A percentile compares a stretch with the other conserved stretches of the same genome.
Evolutionary conservation across 2,329 filamentous ascomycete genomes (phyloP).

Genomic region (Chaetothyriales sp.): DNA sequence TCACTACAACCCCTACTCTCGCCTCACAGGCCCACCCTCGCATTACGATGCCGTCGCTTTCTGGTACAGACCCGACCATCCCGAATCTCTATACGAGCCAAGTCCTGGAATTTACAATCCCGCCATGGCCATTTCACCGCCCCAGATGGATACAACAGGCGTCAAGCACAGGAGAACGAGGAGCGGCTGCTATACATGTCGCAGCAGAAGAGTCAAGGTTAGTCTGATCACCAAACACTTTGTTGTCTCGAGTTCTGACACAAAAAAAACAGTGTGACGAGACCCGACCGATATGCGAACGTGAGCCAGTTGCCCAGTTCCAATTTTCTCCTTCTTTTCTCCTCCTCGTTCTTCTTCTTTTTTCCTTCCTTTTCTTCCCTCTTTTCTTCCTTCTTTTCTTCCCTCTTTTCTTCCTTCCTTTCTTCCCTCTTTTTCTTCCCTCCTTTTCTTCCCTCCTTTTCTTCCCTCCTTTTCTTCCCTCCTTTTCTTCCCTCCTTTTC

Average conservation of each 20-base stretch:
- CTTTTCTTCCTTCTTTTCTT: not conserved
- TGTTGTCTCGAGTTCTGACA: constrained; percentile 1
- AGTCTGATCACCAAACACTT: constrained; percentile 1
- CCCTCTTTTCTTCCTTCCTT: not conserved
- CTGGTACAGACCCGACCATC: constrained; percentile 27
- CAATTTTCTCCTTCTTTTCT: not conserved
- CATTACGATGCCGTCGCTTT: constrained; percentile 32
- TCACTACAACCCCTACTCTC: constrained; percentile 19
- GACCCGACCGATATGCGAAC: constrained; percentile 68
- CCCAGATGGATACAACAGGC: constrained; percentile 30
- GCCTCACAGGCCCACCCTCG: constrained; percentile 13
- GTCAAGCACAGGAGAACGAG: constrained; percentile 88
- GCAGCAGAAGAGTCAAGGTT: constrained; percentile 71
- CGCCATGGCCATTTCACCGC: constrained; percentile 6
- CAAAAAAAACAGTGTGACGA: constrained; percentile 65
- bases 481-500: not conserved
- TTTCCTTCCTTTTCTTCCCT: not conserved
- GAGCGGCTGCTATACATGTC: constrained; percentile 87
- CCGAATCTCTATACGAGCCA: constrained; percentile 21
- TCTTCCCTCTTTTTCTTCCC: no score
- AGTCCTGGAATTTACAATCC: constrained; percentile 20
- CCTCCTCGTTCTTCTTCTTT: not conserved
- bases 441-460: not conserved
- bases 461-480: not conserved
- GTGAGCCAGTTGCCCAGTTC: constrained; percentile 26